Evolutionary conservation across 2,329 filamentous ascomycete species (phyloP), one percentile per base, ranked within the genome.

Genomic region (Diaporthe batatas): DNA sequence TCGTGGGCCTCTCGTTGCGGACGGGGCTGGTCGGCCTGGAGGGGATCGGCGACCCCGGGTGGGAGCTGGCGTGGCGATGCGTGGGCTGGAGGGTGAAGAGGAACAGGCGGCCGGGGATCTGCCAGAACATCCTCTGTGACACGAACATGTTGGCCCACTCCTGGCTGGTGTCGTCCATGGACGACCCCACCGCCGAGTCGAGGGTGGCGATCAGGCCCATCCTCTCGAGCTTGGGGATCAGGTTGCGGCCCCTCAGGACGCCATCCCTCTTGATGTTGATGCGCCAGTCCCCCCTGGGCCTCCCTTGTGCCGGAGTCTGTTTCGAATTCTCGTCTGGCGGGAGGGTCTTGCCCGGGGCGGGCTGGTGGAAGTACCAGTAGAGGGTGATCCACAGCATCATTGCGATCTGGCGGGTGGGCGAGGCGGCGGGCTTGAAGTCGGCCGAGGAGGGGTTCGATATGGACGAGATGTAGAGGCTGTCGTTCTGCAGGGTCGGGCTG

Each of bases 361-460:
- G 88, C 81, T 97, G 94, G 83, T 98, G 95, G 78, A 98, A 98
- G 85, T 98, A 98, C 96, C 96, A 98, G 85, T 94, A 98, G 54
- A 98, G 86, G 1, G 94, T 95, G 44, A 95, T 91, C 94, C 94
- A 98, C 8, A 98, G 88, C 93, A 98, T 97, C 94, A 98, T 95
- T 76, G 96, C 96, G 74, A 98, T 94, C 83, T 97, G 94, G 57
- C 95, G 88, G 0, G 94, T 96, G 0, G 94, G 94, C 75, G 94
- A 97, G 18, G 88, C 91, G 1, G 92, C 89, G 0, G 94, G 91
- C 79, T 93, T 94, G 84, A 93, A 97, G 64, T 98, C 94, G 79
- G 84, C 90, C 80, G 87, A 93, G 65, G 92, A 93, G 0, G 96
- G 94, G 76, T 93, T 94, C 65, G 94, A 96, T 75, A 98, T 95